Evolutionary conservation across 2,329 filamentous ascomycete species (phyloP).

Genomic region (Neobulgaria alba): DNA sequence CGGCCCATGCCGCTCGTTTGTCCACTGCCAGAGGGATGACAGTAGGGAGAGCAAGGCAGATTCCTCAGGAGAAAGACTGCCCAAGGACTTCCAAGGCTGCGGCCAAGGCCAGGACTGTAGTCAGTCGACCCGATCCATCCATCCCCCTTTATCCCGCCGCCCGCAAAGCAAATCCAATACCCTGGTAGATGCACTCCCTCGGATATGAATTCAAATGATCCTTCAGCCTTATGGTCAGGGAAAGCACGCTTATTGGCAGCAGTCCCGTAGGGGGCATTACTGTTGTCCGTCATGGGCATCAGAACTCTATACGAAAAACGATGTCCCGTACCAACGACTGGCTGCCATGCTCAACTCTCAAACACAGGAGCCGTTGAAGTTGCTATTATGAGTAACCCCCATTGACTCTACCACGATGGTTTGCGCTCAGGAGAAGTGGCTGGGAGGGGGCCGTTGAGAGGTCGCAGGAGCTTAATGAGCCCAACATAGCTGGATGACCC

Average conservation of each 20-base stretch:
- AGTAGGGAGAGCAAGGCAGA: not conserved
- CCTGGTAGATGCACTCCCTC: slow-evolving; percentile 15
- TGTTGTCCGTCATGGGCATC: slow-evolving; percentile 15
- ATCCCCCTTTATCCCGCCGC: not conserved
- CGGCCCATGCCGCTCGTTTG: slow-evolving; percentile 3
- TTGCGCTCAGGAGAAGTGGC: not conserved
- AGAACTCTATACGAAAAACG: slow-evolving; percentile 16
- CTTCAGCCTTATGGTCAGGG: slow-evolving; percentile 22
- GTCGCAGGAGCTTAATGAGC: no score
- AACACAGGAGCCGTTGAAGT: not conserved
- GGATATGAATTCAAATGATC: slow-evolving; percentile 18
- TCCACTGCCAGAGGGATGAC: not conserved
- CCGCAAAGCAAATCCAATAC: not conserved
- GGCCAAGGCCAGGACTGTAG: not conserved
- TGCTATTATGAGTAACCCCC: not conserved
- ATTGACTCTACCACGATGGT: no score
- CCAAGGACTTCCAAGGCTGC: not conserved
- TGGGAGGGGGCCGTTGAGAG: no score
- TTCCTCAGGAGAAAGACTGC: not conserved
- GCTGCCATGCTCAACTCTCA: not conserved
- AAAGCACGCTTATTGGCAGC: slow-evolving; percentile 10
- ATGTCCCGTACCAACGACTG: not conserved
- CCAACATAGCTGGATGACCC: no score
- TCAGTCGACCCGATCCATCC: not conserved
- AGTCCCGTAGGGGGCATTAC: slow-evolving; percentile 2